Evolutionary conservation across 139 green algal genomes (phyloP), one percentile per base, ranked within the genome.

Genomic region (Gonium pectorale): DNA sequence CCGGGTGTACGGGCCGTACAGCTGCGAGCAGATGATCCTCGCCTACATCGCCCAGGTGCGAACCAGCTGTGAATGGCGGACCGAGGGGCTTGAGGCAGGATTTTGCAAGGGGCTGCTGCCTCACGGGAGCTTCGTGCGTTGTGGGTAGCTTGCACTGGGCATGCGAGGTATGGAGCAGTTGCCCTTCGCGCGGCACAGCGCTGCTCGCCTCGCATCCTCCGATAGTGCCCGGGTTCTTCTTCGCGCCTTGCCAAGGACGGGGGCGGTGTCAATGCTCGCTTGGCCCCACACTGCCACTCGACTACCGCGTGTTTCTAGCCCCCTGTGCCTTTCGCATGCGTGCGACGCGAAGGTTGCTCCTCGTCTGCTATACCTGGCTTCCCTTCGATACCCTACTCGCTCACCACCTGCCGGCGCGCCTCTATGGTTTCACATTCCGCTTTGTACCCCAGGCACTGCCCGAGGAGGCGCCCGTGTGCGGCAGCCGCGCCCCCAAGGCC

Each of bases 11-110:
- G 68, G 68, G 43, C 68, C 68, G 27, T 77, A 62, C 41, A 77
- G 68, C 68, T 62, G 68, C 68, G 68, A 77, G 43, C 68, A 77
- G n/a, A 77, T 77, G 68, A 77, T 77, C n/a, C 44, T 77, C 29
- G 43, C 43, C 31, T 77, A 77, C 44, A 77, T 77, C 27, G 68
- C 68, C 11, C 68, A 77, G 68, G 68, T 59, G 49, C 49, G 49
- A 59, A 17, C 49, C 13, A 13, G 49, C 49, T 17, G 17, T 13
- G 49, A 17, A 59, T 13, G 49, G 49, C 60, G 7, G n/a, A 41
- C 60, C 60, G n/a, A n/a, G n/a, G n/a, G n/a, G n/a, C n/a, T n/a
- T n/a, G n/a, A n/a, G n/a, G n/a, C n/a, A n/a, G n/a, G n/a, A n/a
- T n/a, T n/a, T n/a, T n/a, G n/a, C n/a, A n/a, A n/a, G n/a, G n/a